A percentile compares a stretch with the other conserved stretches of the same genome.
phyloP scores from a whole-genome alignment of 192 early-diverging fungal species.

The Coemansia sp. region DNA sequence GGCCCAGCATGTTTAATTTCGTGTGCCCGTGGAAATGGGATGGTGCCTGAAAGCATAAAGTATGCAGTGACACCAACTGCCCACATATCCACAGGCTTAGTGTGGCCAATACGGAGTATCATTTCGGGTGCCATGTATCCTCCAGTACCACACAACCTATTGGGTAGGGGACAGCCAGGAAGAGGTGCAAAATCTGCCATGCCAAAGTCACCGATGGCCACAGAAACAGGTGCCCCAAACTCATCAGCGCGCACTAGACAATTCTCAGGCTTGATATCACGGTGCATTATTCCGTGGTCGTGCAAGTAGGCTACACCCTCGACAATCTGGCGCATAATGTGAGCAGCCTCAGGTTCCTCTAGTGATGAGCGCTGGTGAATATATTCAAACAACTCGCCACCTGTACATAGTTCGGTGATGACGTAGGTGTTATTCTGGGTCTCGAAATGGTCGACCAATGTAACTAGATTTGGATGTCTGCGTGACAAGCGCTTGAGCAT shows the following conservation, averaged over 20 bases:
- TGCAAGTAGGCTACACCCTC: conserved; percentile 85
- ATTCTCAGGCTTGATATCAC: conserved; percentile 78
- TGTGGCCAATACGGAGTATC: conserved; percentile 56
- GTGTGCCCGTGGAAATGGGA: conserved; percentile 66
- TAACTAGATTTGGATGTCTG: conserved; percentile 70
- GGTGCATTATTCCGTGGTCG: conserved; percentile 81
- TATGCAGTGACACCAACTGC: conserved; percentile 75
- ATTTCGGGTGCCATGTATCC: conserved; percentile 76
- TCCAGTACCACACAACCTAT: conserved; percentile 74
- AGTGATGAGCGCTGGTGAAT: conserved; percentile 70
- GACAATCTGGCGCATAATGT: conserved; percentile 73
- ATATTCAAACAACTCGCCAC: conserved; percentile 92
- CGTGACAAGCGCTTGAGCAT: conserved; percentile 68
- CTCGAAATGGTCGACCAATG: conserved; percentile 78
- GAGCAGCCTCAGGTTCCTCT: conserved; percentile 78
- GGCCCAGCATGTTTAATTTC: conserved; percentile 57
- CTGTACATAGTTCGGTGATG: conserved; percentile 74
- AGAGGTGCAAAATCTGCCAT: conserved; percentile 56
- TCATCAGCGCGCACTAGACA: conserved; percentile 64
- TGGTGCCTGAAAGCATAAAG: conserved; percentile 70
- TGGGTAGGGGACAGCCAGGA: conserved; percentile 62
- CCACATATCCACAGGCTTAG: conserved; percentile 82
- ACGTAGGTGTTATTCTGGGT: conserved; percentile 75
- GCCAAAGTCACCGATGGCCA: conserved; percentile 85
- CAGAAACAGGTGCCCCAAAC: conserved; percentile 28